phyloP scores from a whole-genome alignment of 2,329 filamentous ascomycete genomes.

The Aspergillus chevalieri region DNA sequence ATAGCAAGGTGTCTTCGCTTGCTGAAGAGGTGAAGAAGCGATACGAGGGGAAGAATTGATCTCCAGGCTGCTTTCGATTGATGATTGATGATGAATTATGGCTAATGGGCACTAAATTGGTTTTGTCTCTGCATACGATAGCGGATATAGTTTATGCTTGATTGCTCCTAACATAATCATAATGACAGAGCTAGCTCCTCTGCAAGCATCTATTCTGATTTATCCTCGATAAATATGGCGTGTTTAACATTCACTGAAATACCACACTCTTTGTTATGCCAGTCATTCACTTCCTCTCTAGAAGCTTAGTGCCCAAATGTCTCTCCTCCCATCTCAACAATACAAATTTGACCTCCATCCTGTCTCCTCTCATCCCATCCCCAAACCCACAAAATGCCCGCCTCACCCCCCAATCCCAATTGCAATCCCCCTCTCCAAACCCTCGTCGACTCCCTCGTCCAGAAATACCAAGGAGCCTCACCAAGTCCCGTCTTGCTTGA shows the following conservation, averaged over 20 bases:
- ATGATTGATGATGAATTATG: background rate
- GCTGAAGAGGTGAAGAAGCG: constrained; percentile 70
- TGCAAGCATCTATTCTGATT: no score
- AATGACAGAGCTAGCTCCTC: no score
- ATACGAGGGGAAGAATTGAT: constrained; percentile 39
- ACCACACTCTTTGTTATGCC: no score
- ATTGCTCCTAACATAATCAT: no score
- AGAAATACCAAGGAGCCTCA: constrained; percentile 19
- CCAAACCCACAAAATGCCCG: background rate
- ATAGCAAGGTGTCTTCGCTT: constrained; percentile 52
- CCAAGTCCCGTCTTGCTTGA: constrained; percentile 24
- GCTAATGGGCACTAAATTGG: background rate
- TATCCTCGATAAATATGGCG: no score
- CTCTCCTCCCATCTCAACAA: background rate
- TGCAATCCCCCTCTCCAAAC: background rate
- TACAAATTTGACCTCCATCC: background rate
- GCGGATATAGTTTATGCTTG: no score
- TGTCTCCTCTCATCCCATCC: background rate
- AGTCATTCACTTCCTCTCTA: no score
- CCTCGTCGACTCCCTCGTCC: constrained; percentile 20
- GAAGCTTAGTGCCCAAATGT: background rate
- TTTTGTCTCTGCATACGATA: background rate
- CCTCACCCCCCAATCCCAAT: background rate
- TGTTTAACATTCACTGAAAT: background rate
- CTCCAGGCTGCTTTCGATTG: background rate